phyloP scores from a whole-genome alignment of 2,329 filamentous ascomycete species.

The Xylariaceae sp. region DNA sequence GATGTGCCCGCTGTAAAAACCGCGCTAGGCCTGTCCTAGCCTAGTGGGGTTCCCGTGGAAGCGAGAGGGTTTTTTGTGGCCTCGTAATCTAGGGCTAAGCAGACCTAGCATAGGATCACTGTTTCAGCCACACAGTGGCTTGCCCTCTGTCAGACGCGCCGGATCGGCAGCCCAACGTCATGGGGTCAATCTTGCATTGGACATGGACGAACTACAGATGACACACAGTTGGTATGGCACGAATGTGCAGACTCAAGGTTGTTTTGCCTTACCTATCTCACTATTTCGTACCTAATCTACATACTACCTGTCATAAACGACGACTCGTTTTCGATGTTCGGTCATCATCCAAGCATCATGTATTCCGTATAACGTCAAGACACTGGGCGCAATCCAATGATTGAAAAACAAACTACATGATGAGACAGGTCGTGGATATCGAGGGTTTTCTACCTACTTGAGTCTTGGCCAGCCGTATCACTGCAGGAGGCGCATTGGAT shows the following conservation, averaged over 20 bases:
- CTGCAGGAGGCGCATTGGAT: not conserved
- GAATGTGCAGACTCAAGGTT: no score
- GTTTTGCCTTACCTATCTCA: no score
- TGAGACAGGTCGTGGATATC: not conserved
- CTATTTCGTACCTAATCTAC: not conserved
- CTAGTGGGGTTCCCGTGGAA: slow-evolving; percentile 26
- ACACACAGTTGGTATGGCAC: no score
- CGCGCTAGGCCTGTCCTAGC: slow-evolving; percentile 21
- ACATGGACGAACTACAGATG: not conserved
- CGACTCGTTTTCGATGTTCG: no score
- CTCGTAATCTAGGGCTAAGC: slow-evolving; percentile 28
- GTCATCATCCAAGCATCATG: not conserved
- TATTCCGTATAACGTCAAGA: not conserved
- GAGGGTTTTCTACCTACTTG: not conserved
- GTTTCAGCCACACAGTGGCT: slow-evolving; percentile 14
- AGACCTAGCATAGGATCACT: slow-evolving; percentile 21
- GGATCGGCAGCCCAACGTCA: not conserved
- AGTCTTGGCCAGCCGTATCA: not conserved
- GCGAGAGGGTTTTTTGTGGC: slow-evolving; percentile 29
- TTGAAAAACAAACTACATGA: not conserved
- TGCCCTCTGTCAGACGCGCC: not conserved
- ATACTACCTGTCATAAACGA: not conserved
- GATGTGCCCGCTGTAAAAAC: slow-evolving; percentile 25
- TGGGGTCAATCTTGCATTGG: not conserved
- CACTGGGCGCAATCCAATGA: no score